A percentile compares a stretch with the other conserved stretches of the same genome.
phyloP scores from a whole-genome alignment of 2,329 filamentous ascomycete genomes.

The Coniochaeta sp. region DNA sequence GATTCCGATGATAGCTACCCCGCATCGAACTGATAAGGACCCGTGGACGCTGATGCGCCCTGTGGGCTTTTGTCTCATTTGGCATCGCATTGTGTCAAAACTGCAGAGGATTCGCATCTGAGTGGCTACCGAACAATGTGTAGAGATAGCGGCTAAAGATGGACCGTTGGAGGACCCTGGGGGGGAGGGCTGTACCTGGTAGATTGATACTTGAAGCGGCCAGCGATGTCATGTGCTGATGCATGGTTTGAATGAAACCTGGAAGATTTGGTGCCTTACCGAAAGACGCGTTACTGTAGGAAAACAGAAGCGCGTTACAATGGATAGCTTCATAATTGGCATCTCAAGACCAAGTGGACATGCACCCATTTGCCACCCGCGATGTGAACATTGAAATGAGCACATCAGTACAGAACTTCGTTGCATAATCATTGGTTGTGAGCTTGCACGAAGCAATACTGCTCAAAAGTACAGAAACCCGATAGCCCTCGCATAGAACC shows the following conservation, averaged over 20 bases:
- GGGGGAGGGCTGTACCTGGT: neutral
- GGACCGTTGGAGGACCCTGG: neutral
- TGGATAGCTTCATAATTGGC: no score
- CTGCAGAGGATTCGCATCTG: neutral
- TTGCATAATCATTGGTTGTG: neutral
- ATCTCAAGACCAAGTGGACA: no score
- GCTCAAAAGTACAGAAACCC: neutral
- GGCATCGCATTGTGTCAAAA: neutral
- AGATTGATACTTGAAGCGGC: no score
- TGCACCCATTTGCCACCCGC: no score
- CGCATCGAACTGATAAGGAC: conserved; percentile 10
- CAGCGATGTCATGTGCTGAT: no score
- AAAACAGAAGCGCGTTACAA: neutral
- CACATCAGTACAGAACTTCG: neutral
- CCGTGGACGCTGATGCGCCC: neutral
- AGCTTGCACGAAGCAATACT: neutral
- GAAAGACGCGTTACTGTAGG: neutral
- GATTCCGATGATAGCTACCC: conserved; percentile 5
- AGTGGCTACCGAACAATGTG: neutral
- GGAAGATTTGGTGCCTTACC: no score
- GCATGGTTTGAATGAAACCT: no score
- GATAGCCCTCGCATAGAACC: neutral
- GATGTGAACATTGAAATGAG: neutral
- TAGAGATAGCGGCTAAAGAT: neutral
- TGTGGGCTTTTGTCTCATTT: conserved; percentile 1